Conservation (phyloP, 441 rosid species). For the Gossypium gossypioides region DNA sequence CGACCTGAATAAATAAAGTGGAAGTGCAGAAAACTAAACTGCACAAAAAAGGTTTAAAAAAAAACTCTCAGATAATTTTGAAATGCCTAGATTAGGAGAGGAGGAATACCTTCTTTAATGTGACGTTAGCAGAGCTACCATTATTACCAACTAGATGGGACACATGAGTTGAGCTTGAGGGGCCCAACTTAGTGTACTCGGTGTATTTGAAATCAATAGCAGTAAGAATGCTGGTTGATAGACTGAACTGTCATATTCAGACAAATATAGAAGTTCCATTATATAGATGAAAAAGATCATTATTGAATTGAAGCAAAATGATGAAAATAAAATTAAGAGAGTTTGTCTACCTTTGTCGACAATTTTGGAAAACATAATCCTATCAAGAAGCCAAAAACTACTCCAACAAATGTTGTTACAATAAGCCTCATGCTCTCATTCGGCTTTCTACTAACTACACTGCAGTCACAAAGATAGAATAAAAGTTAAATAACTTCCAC, state of each 20-base stretch:
- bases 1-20: too few relatives aligned
- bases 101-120: conserved; percentile 47
- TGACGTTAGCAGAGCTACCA: conserved; percentile 22
- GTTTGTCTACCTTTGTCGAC: conserved; percentile 52
- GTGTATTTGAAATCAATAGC: conserved; percentile 28
- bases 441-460: conserved; percentile 50
- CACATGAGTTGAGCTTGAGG: conserved; percentile 27
- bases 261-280: conserved; percentile 4
- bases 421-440: conserved; percentile 64
- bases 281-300: not conserved
- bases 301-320: not conserved
- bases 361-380: conserved; percentile 72
- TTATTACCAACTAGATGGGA: not conserved
- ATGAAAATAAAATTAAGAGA: conserved; percentile 1
- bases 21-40: too few relatives aligned
- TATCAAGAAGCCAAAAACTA: conserved; percentile 63
- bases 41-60: too few relatives aligned
- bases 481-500: conserved; percentile 4
- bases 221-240: conserved; percentile 49
- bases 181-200: conserved; percentile 36
- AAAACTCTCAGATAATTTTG: not conserved
- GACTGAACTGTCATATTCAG: conserved; percentile 48
- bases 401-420: conserved; percentile 61
- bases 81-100: conserved; percentile 11
- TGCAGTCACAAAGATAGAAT: conserved; percentile 29